phyloP scores from a whole-genome alignment of 208 protist genomes.

The Chromosphaera perkinsii region DNA sequence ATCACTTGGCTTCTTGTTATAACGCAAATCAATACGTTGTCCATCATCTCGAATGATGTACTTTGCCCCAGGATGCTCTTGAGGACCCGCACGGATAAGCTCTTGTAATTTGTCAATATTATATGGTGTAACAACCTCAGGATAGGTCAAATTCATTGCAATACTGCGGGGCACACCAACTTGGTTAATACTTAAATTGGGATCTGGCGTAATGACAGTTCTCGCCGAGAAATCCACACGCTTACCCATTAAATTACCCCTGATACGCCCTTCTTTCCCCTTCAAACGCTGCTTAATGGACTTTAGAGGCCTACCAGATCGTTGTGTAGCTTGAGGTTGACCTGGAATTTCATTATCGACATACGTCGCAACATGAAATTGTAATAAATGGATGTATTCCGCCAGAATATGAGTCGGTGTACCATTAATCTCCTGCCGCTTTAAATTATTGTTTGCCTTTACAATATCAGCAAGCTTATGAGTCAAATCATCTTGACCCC shows the following conservation, averaged over 20 bases:
- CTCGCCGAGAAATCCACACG: slow-evolving; percentile 98
- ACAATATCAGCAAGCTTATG: slow-evolving; percentile 93
- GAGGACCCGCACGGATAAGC: slow-evolving; percentile 82
- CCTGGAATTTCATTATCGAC: slow-evolving; percentile 91
- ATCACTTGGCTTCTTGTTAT: slow-evolving; percentile 66
- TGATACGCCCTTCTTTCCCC: slow-evolving; percentile 96
- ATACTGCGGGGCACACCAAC: slow-evolving; percentile 98
- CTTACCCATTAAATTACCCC: slow-evolving; percentile 99
- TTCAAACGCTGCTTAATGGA: slow-evolving; percentile 95
- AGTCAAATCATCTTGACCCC: slow-evolving; percentile 87
- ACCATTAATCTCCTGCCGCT: slow-evolving; percentile 73
- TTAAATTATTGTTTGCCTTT: slow-evolving; percentile 83
- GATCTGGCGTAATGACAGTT: slow-evolving; percentile 98
- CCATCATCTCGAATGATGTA: slow-evolving; percentile 70
- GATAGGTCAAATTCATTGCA: slow-evolving; percentile 95
- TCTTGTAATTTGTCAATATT: slow-evolving; percentile 91
- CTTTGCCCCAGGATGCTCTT: slow-evolving; percentile 91
- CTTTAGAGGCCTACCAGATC: slow-evolving; percentile 88
- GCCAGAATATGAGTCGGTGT: slow-evolving; percentile 71
- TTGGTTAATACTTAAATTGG: slow-evolving; percentile 85
- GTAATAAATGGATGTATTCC: slow-evolving; percentile 76
- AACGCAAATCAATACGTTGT: slow-evolving; percentile 75
- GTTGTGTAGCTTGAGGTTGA: slow-evolving; percentile 37
- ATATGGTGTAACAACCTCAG: slow-evolving; percentile 93
- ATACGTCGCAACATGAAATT: slow-evolving; percentile 92